phyloP scores from a whole-genome alignment of 2,329 filamentous ascomycete genomes.

The Fusarium tjaetaba region DNA sequence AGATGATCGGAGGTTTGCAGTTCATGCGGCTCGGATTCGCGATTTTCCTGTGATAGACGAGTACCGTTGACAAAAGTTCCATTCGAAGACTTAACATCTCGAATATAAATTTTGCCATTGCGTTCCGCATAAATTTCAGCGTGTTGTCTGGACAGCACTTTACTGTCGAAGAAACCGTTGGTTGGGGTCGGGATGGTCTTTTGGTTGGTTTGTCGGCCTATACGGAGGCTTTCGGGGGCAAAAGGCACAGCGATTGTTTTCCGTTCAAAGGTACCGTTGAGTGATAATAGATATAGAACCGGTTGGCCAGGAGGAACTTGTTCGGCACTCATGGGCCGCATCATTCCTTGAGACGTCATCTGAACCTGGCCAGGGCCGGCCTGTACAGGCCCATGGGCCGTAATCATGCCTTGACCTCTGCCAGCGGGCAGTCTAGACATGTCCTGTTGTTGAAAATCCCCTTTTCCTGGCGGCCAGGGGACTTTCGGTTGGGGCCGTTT shows the following conservation, averaged over 20 bases:
- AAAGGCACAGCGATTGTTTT: conserved; percentile 96
- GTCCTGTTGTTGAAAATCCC: conserved; percentile 58
- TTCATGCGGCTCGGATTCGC: conserved; percentile 95
- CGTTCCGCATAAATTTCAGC: conserved; percentile 92
- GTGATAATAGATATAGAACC: conserved; percentile 84
- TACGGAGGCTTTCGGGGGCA: conserved; percentile 91
- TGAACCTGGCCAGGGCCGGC: conserved; percentile 47
- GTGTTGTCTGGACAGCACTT: conserved; percentile 94
- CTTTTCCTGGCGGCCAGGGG: conserved; percentile 61
- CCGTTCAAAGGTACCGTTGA: conserved; percentile 96
- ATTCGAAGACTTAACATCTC: conserved; percentile 98
- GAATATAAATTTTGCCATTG: conserved; percentile 92
- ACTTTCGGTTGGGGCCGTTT: conserved; percentile 63
- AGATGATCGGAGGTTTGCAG: conserved; percentile 90
- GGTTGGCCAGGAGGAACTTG: conserved; percentile 72
- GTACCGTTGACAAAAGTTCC: conserved; percentile 97
- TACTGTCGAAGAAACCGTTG: conserved; percentile 98
- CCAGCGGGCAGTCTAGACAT: conserved; percentile 57
- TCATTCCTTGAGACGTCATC: conserved; percentile 57
- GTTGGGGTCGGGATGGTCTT: conserved; percentile 90
- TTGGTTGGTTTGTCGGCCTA: conserved; percentile 95
- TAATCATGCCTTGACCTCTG: conserved; percentile 55
- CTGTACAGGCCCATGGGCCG: conserved; percentile 48
- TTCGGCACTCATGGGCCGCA: conserved; percentile 73
- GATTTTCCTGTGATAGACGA: conserved; percentile 90